Base-by-base conservation (phyloP, 345 rosid species). In the Odontarrhena argentea region DNA sequence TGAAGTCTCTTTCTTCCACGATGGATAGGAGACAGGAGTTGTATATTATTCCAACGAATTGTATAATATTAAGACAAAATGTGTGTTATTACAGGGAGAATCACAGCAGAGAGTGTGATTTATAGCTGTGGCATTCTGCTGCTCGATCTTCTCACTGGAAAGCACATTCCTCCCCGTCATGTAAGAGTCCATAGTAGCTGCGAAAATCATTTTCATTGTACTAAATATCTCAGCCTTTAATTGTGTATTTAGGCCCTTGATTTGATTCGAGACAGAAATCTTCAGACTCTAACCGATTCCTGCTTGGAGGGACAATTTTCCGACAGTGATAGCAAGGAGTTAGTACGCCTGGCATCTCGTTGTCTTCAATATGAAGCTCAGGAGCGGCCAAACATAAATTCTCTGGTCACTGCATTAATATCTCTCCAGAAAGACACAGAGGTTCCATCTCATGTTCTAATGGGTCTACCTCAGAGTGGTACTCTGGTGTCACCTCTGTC, bases 161-260 rank as follows among this genome's bases (percentile, higher is more conserved):
- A 88, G 72, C 98, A 92, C 81, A 92, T 92, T 80, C 93, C 98
- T 80, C 96, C 96, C 5, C 82, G 96, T 79, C 98, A 88, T 70
- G 98, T 92, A 78, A 85, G 88, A 79, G 66, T 38, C 58, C 49
- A 25, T 43, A 30, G 46, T 48, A 56, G 64, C 63, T 30, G 25
- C 60, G 9, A 2, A 4, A 9, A 45, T 11, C 15, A 3, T 48
- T 57, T 55, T 54, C 62, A 26, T 55, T 9, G 15, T 26, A 8
- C 26, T 44, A 24, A 13, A 2, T 8, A 26, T 62, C 44, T 65
- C 60, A 58, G 1, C 59, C 30, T 28, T 48, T 42, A 26, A 42
- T 68, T 49, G 56, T 66, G 74, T 72, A 36, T 65, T 53, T 83
- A 92, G 97, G 96, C 98, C 58, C 86, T 92, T 71, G 93, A 92